phyloP scores from a whole-genome alignment of 495 filamentous ascomycete genomes.

The Hypoxylon crocopeplum region DNA sequence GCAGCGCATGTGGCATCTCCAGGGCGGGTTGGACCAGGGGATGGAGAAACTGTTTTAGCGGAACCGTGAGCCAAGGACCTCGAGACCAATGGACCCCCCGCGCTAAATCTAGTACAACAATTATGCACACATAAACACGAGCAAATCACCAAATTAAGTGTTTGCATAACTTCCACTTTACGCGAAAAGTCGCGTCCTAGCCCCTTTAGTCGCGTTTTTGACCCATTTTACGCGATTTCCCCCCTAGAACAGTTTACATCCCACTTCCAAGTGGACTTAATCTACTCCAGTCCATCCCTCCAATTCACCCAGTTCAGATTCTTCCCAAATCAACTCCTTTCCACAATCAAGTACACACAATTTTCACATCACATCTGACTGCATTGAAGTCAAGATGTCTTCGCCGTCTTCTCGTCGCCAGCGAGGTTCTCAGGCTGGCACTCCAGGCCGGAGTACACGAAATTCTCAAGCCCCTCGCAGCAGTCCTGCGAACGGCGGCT shows the following conservation, averaged over 20 bases:
- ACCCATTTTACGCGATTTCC: constrained; percentile 27
- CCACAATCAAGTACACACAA: neutral
- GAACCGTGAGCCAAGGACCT: no score
- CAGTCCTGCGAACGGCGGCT: constrained; percentile 57
- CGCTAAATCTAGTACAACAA: constrained; percentile 2
- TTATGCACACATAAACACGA: no score
- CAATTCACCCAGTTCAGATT: no score
- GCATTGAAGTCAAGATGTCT: constrained; percentile 56
- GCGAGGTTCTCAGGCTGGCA: constrained; percentile 62
- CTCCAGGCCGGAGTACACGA: constrained; percentile 60
- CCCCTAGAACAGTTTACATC: no score
- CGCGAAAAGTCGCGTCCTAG: constrained; percentile 33
- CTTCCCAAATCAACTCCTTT: constrained; percentile 9
- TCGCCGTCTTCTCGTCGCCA: constrained; percentile 63
- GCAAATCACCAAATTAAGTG: constrained; percentile 2
- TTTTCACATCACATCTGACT: neutral
- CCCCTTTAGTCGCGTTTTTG: constrained; percentile 24
- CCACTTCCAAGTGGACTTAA: no score
- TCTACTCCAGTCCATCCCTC: no score
- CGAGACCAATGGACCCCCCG: no score
- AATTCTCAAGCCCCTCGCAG: constrained; percentile 58
- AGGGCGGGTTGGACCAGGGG: constrained; percentile 6
- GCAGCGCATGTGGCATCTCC: constrained; percentile 33
- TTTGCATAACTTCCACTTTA: constrained; percentile 36
- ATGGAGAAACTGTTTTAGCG: constrained; percentile 36